Conservation (phyloP, 179 eudicot species). For the Corrigiola litoralis region DNA sequence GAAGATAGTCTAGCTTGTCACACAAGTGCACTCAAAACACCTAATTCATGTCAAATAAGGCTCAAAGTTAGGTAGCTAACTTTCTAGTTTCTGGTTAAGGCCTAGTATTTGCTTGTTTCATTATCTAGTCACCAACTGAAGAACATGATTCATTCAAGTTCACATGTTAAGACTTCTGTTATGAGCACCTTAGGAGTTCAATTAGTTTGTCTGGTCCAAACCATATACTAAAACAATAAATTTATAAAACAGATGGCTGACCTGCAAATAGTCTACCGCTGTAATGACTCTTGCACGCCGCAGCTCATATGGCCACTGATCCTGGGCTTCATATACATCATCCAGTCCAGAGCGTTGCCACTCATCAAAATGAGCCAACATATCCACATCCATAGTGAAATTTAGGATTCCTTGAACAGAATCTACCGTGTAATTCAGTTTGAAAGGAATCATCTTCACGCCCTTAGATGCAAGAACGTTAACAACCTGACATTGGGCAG, state of each 20-base stretch:
- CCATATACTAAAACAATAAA: not conserved
- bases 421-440: constrained; percentile 73
- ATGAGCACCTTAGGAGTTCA: not conserved
- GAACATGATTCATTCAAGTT: not conserved
- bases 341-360: constrained; percentile 82
- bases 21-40: too few species aligned
- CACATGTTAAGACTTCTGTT: not conserved
- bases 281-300: constrained; percentile 78
- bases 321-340: constrained; percentile 77
- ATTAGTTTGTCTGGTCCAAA: not conserved
- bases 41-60: too few species aligned
- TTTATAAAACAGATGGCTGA: constrained; percentile 6
- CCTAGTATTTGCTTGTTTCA: too few species aligned
- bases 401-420: constrained; percentile 82
- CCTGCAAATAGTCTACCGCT: constrained; percentile 93
- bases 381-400: constrained; percentile 92
- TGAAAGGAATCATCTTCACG: constrained; percentile 77
- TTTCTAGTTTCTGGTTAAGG: too few species aligned
- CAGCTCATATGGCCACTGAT: constrained; percentile 92
- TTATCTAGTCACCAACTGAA: too few species aligned
- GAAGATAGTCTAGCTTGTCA: too few species aligned
- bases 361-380: constrained; percentile 89
- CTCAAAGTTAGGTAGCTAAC: too few species aligned
- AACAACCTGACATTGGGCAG: constrained; percentile 53
- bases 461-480: constrained; percentile 71